Evolutionary conservation across 2,329 filamentous ascomycete species (phyloP), one percentile per base, ranked within the genome.

Genomic region (Alternaria sp.): DNA sequence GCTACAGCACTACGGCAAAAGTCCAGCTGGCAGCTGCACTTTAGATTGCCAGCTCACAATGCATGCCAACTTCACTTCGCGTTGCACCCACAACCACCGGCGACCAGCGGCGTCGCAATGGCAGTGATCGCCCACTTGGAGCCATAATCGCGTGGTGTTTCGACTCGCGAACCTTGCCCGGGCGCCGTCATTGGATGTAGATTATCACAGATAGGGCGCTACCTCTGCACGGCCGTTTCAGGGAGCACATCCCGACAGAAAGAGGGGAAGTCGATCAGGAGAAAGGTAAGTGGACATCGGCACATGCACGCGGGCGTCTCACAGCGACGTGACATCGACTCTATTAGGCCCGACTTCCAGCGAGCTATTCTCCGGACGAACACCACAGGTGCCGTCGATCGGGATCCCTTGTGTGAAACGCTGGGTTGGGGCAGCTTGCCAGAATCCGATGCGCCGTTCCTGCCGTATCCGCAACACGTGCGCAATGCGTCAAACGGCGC

Each of bases 151-250:
- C 41, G 9, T 55, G 30, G 48, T 54, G 46, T 48, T 63, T 50
- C 46, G 57, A 59, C 57, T 51, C 60, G 48, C 36, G 36, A 44
- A 18, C 18, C 32, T 38, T 41, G 36, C 27, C 34, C 34, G 11
- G 25, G 28, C 28, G 5, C 30, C 55, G 28, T 45, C 30, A 62
- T 62, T 59, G 59, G 59, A 36, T 30, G 27, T 27, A 18, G 11
- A 32, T 27, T 28, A 27, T 34, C 20, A 46, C 28, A 44, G 50
- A 28, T 32, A 38, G 38, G 12, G 41, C 59, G 54, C 59, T 62
- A 64, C 40, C 18, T 28, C 57, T 59, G 59, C 59, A 64, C 51
- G 59, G 45, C 59, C 54, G 57, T 59, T 57, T 59, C 54, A 56
- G 48, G 51, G 49, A 43, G 18, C 38, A 45, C 44, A 49, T 53